Base-by-base conservation (phyloP, 305 asterid genomes). In the Fraxinus ornus region DNA sequence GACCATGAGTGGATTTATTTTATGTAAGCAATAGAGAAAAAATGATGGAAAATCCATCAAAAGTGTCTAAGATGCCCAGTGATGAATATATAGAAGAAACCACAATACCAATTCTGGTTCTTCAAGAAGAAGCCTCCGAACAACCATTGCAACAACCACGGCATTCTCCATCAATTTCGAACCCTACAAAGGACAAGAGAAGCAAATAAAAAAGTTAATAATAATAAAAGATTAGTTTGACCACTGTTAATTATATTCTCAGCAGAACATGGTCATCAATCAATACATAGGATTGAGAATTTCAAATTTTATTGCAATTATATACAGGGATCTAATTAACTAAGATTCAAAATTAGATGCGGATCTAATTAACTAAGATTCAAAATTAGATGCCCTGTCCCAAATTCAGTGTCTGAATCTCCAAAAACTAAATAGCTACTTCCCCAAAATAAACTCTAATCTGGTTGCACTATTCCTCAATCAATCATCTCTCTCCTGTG, bases 81-180 rank as follows among this genome's bases (percentile, higher is more conserved):
- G 37, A 79, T 81, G 70, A 82, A 75, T 72, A 75, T 24, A 83
- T 83, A 83, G 78, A 78, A 52, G 81, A 35, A 62, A 22, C 22
- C 6, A 73, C 41, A 64, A 80, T 91, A 96, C 99, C 98, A 83
- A 81, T 88, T 90, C 97, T 82, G 97, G 97, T 90, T 96, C 99
- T 89, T 96, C 99, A 22, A 89, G 95, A 84, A 96, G 97, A 83
- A 96, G 97, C 89, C 99, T 93, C 85, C 97, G 93, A 84, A 89
- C 85, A 85, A 92, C 88, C 95, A 96, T 93, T 83, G 99, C 91
- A 83, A 91, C 95, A 79, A 88, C 83, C 86, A 94, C 79, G 49
- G 92, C 91, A 86, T 85, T 88, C 85, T 94, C 99, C 97, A 96
- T 93, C 90, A 91, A 35, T 80, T 86, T 91, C 12, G 93, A 89